phyloP scores from a whole-genome alignment of 202 grass and related monocot genomes.

The Setaria italica region DNA sequence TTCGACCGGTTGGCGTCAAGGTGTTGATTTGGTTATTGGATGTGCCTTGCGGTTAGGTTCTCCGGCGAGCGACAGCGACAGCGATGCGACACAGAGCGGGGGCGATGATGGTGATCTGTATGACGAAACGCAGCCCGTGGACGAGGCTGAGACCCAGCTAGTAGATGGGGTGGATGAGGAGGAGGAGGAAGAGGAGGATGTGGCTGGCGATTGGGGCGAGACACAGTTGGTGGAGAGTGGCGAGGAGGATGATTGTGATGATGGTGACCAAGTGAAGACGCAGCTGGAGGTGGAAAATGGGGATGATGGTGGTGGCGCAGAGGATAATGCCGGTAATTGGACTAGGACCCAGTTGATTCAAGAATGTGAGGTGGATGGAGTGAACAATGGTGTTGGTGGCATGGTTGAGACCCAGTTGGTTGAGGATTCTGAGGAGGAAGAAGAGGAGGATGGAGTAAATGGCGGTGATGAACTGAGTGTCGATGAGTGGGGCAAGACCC shows the following conservation, averaged over 20 bases:
- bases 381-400: not conserved
- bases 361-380: conserved; percentile 21
- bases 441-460: conserved; percentile 7
- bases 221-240: conserved; percentile 58
- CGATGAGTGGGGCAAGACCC: conserved; percentile 49
- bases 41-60: conserved; percentile 39
- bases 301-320: not conserved
- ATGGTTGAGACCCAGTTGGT: conserved; percentile 43
- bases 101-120: conserved; percentile 16
- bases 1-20: not conserved
- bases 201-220: conserved; percentile 43
- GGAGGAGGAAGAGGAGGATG: conserved; percentile 42
- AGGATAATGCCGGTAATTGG: not conserved
- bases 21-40: conserved; percentile 8
- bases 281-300: conserved; percentile 32
- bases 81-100: conserved; percentile 41
- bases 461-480: not conserved
- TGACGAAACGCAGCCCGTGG: conserved; percentile 56
- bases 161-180: conserved; percentile 42
- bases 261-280: conserved; percentile 28
- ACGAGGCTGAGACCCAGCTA: conserved; percentile 44
- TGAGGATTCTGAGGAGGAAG: conserved; percentile 36
- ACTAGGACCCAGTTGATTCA: conserved; percentile 28
- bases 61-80: conserved; percentile 28
- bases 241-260: not conserved